Percentiles rank a stretch among this genome's conserved stretches.
These are phyloP conservation scores for Trichosporon ovoides DNA, from an alignment of 1,284 basidiomycete species.

Conservation along the genomic window DNA sequence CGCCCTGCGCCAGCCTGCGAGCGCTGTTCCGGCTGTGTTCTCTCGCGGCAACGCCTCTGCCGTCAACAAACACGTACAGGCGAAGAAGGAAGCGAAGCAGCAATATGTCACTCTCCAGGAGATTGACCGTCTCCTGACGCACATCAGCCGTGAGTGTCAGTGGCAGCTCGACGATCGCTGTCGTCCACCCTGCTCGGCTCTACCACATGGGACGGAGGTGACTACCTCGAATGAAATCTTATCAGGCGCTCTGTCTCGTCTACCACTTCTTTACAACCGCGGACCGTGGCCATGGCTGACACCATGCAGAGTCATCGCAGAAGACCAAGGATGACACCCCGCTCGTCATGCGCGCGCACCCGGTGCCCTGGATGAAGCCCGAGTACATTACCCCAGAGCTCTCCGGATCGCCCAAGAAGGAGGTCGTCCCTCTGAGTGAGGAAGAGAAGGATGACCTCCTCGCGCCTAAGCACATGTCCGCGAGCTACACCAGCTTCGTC, in stretches of 20 bases:
- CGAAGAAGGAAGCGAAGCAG: constrained; percentile 23
- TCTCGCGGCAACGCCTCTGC: background rate
- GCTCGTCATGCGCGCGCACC: constrained; percentile 40
- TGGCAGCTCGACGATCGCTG: background rate
- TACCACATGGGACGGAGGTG: background rate
- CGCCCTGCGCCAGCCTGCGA: background rate
- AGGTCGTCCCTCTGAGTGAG: constrained; percentile 11
- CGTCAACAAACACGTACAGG: background rate
- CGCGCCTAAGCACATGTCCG: constrained; percentile 43
- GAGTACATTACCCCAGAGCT: constrained; percentile 31
- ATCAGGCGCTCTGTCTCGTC: background rate
- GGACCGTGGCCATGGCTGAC: background rate
- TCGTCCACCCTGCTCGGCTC: background rate
- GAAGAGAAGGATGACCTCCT: constrained; percentile 26
- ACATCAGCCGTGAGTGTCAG: constrained; percentile 37
- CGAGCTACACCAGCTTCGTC: constrained; percentile 45
- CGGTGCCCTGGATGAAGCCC: constrained; percentile 37
- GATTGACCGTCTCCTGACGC: constrained; percentile 43
- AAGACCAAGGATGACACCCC: constrained; percentile 34
- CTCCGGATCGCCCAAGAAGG: background rate
- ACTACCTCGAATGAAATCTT: background rate
- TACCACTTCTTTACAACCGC: background rate
- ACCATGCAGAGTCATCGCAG: constrained; percentile 24
- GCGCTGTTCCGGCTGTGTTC: background rate
- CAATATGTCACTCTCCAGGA: constrained; percentile 39